A percentile compares a stretch with the other conserved stretches of the same genome.
Evolutionary conservation across 768 basidiomycete species (phyloP).

Genomic region (Lactarius indigo): DNA sequence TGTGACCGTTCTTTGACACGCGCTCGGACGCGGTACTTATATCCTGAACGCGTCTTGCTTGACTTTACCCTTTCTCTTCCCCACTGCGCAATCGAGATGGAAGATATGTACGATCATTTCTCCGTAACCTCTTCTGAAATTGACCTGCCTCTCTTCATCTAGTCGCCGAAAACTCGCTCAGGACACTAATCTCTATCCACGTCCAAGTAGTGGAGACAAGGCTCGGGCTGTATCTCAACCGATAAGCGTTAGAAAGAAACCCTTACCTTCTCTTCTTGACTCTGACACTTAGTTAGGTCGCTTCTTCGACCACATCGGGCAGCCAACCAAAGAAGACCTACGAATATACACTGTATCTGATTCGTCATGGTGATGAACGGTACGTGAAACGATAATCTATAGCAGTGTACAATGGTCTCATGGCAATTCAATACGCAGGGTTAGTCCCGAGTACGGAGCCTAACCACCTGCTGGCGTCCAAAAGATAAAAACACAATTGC

Average conservation of each 20-base stretch:
- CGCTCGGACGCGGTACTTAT: neutral
- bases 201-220: slow-evolving; percentile 4
- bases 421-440: neutral
- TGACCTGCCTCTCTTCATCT: neutral
- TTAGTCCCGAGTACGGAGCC: neutral
- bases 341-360: slow-evolving; percentile 13
- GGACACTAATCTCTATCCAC: slow-evolving; percentile 1
- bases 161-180: slow-evolving; percentile 23
- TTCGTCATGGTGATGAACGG: slow-evolving; percentile 28
- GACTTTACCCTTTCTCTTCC: neutral
- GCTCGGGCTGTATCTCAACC: neutral
- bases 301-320: slow-evolving; percentile 15
- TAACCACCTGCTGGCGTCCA: neutral
- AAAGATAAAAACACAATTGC: slow-evolving; percentile 8
- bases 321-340: neutral
- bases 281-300: slow-evolving; percentile 1
- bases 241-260: slow-evolving; percentile 1
- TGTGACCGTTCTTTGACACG: slow-evolving; percentile 8
- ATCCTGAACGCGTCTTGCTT: neutral
- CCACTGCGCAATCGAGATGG: slow-evolving; percentile 3
- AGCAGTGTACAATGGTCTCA: neutral
- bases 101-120: slow-evolving; percentile 9
- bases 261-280: neutral
- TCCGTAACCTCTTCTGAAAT: neutral
- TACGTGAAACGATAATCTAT: neutral